These are phyloP conservation scores for Schwanniomyces yamadae DNA, from an alignment of 805 yeast genomes.

Conservation along the genomic window DNA sequence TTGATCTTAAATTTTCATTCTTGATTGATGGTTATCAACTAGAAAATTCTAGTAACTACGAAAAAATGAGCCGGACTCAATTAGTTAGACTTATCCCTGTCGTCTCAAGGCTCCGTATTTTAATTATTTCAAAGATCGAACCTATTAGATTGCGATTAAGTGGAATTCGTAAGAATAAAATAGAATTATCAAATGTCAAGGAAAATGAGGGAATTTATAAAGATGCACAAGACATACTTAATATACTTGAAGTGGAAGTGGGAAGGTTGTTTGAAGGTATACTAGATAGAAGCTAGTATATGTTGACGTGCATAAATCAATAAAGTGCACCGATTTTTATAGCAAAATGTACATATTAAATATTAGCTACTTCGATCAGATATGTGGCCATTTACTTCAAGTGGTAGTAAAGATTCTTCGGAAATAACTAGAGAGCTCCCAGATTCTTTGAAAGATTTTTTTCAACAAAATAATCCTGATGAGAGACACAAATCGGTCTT, in stretches of 20 bases:
- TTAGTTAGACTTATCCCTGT: constrained; percentile 32
- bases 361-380: no score
- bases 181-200: neutral
- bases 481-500: constrained; percentile 19
- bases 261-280: constrained; percentile 41
- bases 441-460: constrained; percentile 30
- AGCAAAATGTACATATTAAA: no score
- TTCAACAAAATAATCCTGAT: constrained; percentile 30
- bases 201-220: neutral
- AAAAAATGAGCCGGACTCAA: constrained; percentile 29
- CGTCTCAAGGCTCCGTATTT: constrained; percentile 29
- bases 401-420: constrained; percentile 19
- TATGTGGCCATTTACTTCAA: constrained; percentile 33
- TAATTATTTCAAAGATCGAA: constrained; percentile 27
- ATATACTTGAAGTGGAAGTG: constrained; percentile 34
- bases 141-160: constrained; percentile 10
- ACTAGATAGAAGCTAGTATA: constrained; percentile 26
- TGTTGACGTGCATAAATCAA: constrained; percentile 2
- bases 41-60: constrained; percentile 4
- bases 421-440: constrained; percentile 36
- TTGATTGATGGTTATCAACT: constrained; percentile 31
- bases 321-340: neutral
- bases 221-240: constrained; percentile 11
- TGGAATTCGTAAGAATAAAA: constrained; percentile 2
- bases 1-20: constrained; percentile 32